Percentiles rank a stretch among this genome's conserved stretches.
phyloP scores from a whole-genome alignment of 2,329 filamentous ascomycete genomes.

The Nothopassalora personata region DNA sequence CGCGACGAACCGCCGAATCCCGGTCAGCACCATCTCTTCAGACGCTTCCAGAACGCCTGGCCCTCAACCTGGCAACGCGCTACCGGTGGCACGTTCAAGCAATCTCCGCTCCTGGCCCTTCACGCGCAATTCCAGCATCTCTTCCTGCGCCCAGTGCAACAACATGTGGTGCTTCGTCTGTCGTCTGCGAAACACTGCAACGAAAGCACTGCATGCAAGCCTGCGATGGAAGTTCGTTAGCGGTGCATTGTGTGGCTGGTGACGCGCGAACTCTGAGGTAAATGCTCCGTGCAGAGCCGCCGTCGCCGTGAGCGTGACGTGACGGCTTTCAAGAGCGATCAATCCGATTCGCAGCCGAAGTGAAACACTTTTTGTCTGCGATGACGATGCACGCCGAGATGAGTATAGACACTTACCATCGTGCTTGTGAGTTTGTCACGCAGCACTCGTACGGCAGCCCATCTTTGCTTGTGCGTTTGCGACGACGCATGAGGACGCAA shows the following conservation, averaged over 20 bases:
- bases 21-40: not conserved
- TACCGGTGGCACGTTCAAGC: not conserved
- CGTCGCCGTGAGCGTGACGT: not conserved
- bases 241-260: not conserved
- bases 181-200: constrained; percentile 60
- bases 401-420: constrained; percentile 49
- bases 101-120: constrained; percentile 10
- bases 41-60: constrained; percentile 4
- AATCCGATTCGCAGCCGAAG: not conserved
- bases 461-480: constrained; percentile 35
- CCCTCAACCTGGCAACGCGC: not conserved
- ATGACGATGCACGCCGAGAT: constrained; percentile 5
- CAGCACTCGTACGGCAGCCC: constrained; percentile 50
- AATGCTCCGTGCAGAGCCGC: not conserved
- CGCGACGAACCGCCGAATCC: not conserved
- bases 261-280: not conserved
- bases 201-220: constrained; percentile 66
- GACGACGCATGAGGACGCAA: constrained; percentile 57
- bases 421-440: constrained; percentile 56
- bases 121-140: constrained; percentile 23
- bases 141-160: constrained; percentile 59
- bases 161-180: constrained; percentile 64
- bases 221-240: constrained; percentile 36
- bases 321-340: not conserved
- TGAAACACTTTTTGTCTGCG: constrained; percentile 1